phyloP scores from a whole-genome alignment of 2,329 filamentous ascomycete species.

The Monilinia aucupariae region DNA sequence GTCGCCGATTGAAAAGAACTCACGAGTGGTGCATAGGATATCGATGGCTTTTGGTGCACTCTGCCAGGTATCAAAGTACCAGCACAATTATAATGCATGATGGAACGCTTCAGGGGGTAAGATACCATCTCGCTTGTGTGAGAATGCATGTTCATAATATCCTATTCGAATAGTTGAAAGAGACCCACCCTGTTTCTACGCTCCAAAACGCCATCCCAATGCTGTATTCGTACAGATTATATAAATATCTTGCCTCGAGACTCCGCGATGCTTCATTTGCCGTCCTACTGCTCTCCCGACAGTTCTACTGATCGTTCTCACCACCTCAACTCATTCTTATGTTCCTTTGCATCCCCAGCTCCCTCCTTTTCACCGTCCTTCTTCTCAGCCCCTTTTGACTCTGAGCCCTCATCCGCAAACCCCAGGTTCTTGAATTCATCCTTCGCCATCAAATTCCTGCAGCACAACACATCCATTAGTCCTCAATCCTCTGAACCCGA shows the following conservation, averaged over 20 bases:
- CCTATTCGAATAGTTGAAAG: not conserved
- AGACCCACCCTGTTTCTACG: not conserved
- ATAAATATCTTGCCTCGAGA: not conserved
- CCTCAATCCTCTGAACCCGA: not conserved
- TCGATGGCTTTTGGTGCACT: not conserved
- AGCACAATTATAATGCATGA: not conserved
- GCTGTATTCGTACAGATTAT: slow-evolving; percentile 6
- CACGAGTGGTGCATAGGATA: not conserved
- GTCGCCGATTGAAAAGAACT: not conserved
- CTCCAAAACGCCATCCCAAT: slow-evolving; percentile 3
- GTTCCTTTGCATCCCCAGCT: slow-evolving; percentile 23
- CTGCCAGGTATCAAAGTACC: not conserved
- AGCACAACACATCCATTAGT: not conserved
- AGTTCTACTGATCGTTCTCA: not conserved
- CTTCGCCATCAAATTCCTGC: slow-evolving; percentile 87
- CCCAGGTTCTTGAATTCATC: slow-evolving; percentile 95
- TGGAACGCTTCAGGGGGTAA: not conserved
- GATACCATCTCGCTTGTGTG: not conserved
- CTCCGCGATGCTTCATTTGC: not conserved
- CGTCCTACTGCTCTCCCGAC: not conserved
- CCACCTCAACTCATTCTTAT: slow-evolving; percentile 32
- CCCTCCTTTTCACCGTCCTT: slow-evolving; percentile 18
- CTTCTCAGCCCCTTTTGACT: slow-evolving; percentile 21
- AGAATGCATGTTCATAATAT: not conserved
- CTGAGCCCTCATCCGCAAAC: slow-evolving; percentile 45